Base-by-base conservation (phyloP, 1,284 basidiomycete genomes). In the Puccinia coronata region DNA sequence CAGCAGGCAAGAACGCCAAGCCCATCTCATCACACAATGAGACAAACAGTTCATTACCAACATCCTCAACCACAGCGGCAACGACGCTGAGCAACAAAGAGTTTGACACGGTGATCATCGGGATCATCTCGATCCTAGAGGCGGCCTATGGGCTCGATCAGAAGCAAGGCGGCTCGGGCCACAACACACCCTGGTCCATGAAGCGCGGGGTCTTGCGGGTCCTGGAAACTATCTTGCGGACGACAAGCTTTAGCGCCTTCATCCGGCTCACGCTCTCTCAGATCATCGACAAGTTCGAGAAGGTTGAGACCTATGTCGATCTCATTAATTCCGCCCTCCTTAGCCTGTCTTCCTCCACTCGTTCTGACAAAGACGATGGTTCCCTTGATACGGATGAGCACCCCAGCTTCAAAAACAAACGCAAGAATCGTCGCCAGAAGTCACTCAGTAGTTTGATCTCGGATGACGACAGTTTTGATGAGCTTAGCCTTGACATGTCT, bases 61-160 rank as follows among this genome's bases (percentile, higher is more conserved):
- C 14, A 51, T 25, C 41, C 3, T 41, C 31, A 28, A 11, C 18
- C 8, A 59, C 57, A 59, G 57, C 31, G 57, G 28, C 41, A 55
- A 51, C 28, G 31, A 55, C 59, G 31, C 36, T 79, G 11, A 59
- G n/a, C 43, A 61, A 23, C 23, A 43, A 69, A 63, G 78, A 80
- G n/a, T 80, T 80, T 71, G 78, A 80, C 59, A 70, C 78, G 39
- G 59, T 80, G 18, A 31, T 80, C 55, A 63, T 72, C 31, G 78
- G 47, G 12, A 28, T 80, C 3, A 72, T 80, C 14, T 71, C 65
- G 41, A 61, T 80, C 28, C 61, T 80, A 31, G 78, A 80, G 71
- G 78, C 78, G 23, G 78, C 78, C n/a, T 80, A 80, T 63, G 78
- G 78, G 39, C 34, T 80, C 16, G 67, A 72, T 49, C 49, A 57